Conservation (phyloP, 1,284 basidiomycete species). For the Microbotryum lychnidis-dioicae region DNA sequence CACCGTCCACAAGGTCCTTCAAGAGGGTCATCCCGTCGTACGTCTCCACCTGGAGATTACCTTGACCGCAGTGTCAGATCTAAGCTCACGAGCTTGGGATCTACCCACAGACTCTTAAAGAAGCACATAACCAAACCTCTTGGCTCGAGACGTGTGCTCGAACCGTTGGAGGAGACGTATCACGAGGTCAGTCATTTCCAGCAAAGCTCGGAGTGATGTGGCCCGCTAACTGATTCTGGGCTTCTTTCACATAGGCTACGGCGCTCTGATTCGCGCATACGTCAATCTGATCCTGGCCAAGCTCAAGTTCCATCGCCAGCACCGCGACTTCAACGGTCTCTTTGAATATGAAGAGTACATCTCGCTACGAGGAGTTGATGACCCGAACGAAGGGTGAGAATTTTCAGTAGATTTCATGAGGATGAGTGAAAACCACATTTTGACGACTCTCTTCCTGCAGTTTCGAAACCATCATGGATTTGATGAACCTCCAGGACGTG, state of each 20-base stretch:
- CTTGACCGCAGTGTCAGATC: not conserved
- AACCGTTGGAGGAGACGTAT: conserved; percentile 70
- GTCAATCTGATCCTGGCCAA: conserved; percentile 92
- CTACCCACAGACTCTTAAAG: conserved; percentile 67
- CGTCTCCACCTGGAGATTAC: conserved; percentile 37
- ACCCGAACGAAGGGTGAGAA: conserved; percentile 89
- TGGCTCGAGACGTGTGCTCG: conserved; percentile 93
- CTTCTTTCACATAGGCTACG: conserved; percentile 57
- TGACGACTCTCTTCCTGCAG: conserved; percentile 43
- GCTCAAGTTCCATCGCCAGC: conserved; percentile 81
- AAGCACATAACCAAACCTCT: conserved; percentile 88
- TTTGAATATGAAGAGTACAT: conserved; percentile 98
- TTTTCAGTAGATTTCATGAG: no score
- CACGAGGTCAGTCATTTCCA: conserved; percentile 52
- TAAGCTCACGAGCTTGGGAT: not conserved
- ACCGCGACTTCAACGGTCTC: conserved; percentile 90
- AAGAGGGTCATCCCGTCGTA: conserved; percentile 88
- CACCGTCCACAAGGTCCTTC: conserved; percentile 87
- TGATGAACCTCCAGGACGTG: conserved; percentile 92
- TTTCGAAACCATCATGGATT: conserved; percentile 89
- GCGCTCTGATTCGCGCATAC: conserved; percentile 81
- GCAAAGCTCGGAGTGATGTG: not conserved
- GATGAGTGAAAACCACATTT: not conserved
- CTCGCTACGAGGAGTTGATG: conserved; percentile 87
- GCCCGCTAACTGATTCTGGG: not conserved